Evolutionary conservation across 345 rosid genomes (phyloP), one percentile per base, ranked within the genome.

Genomic region (Citrus glauca): DNA sequence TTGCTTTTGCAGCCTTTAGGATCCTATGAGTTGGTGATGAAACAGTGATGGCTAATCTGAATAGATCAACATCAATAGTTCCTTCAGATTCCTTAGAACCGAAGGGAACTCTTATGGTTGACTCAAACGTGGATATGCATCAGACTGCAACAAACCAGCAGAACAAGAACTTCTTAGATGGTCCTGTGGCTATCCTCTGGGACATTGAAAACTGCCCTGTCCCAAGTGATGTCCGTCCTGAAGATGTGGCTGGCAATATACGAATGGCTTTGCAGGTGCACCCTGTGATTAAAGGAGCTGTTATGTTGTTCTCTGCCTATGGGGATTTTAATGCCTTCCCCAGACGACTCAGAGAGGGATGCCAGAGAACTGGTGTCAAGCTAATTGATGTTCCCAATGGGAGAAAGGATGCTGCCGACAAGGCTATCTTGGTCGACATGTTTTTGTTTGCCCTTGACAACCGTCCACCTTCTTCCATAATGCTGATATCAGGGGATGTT

Each of bases 321-420:
- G 99, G 99, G 8, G 99, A 96, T 88, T 96, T 94, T 84, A 96
- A 94, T 81, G 86, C 91, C 32, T 96, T 96, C 72, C 98, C 99
- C 9, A 93, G 98, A 68, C 81, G 98, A 1, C 91, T 96, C 20
- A 88, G 99, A 81, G 99, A 96, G 86, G 99, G 99, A 8, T 93
- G 97, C 84, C 99, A 96, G 75, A 92, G 95, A 87, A 96, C 99
- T 0, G 99, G 99, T 40, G 98, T 96, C 66, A 92, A 89, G 63
- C 98, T 96, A 48, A 80, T 94, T 5, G 99, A 96, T 84, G 99
- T 96, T 76, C 99, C 98, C 4, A 96, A 96, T 55, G 97, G 97
- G 48, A 90, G 98, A 77, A 96, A 96, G 86, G 99, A 94, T 77
- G 99, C 98, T 45, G 91, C 99, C 61, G 99, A 96, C 82, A 94